Evolutionary conservation across 225 moss, liverwort and hornwort species (phyloP).

Genomic region (Antitrichia curtipendula): DNA sequence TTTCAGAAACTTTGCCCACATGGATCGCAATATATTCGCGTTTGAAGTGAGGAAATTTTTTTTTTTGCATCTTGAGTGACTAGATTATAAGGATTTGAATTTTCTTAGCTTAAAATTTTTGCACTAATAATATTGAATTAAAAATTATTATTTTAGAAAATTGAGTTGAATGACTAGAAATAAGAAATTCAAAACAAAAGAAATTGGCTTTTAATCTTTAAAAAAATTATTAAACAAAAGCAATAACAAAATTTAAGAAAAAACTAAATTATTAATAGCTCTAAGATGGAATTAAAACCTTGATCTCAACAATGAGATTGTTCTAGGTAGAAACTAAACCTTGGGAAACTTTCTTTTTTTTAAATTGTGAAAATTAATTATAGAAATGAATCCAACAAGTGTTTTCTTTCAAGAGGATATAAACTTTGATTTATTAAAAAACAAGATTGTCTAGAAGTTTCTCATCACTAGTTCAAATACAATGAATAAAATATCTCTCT

Average conservation of each 20-base stretch:
- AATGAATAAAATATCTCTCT: background rate
- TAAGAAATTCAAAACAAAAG: background rate
- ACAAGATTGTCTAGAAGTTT: background rate
- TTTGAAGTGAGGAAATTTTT: background rate
- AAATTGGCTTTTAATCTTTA: background rate
- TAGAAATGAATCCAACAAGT: background rate
- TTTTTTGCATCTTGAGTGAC: background rate
- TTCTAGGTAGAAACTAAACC: background rate
- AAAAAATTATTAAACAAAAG: background rate
- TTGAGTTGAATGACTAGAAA: background rate
- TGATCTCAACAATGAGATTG: fast-evolving
- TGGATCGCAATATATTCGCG: background rate
- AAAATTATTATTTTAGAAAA: background rate
- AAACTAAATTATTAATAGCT: background rate
- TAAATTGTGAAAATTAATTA: background rate
- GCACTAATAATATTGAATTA: background rate
- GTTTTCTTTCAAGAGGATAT: background rate
- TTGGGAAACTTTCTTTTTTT: background rate
- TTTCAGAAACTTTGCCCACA: fast-evolving
- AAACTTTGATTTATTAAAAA: background rate
- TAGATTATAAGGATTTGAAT: background rate
- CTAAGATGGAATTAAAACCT: background rate
- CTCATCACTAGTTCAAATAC: background rate
- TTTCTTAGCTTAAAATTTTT: background rate
- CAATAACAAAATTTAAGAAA: background rate